These are phyloP conservation scores for Exsudoporus frostii DNA, from an alignment of 768 basidiomycete genomes.

Conservation along the genomic window DNA sequence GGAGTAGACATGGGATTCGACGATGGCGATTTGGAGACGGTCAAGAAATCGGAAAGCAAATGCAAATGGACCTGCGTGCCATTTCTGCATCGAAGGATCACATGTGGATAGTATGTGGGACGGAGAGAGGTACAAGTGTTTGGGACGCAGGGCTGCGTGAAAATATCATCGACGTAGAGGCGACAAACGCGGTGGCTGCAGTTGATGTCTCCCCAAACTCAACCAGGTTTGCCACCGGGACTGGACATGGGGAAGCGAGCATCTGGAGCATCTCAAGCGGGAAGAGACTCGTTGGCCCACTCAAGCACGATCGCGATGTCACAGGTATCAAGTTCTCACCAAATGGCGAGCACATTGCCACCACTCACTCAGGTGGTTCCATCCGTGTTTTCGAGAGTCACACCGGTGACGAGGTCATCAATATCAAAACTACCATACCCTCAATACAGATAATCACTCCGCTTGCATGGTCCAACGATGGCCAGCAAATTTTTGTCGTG, in stretches of 20 bases:
- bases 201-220: background rate
- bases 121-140: background rate
- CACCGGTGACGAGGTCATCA: background rate
- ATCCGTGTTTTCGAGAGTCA: background rate
- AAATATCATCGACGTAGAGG: background rate
- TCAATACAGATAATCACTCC: background rate
- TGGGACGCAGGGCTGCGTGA: background rate
- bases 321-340: background rate
- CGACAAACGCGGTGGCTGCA: accelerated
- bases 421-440: background rate
- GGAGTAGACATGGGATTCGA: background rate
- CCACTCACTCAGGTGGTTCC: background rate
- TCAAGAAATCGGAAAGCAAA: background rate
- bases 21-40: background rate
- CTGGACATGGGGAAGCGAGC: background rate
- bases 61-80: background rate
- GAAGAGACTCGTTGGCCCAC: background rate
- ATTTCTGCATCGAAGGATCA: background rate
- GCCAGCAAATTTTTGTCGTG: background rate
- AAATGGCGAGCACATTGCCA: background rate
- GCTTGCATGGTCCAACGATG: background rate
- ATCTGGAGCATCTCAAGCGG: background rate
- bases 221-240: background rate
- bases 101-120: background rate
- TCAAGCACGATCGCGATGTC: background rate